A percentile compares a stretch with the other conserved stretches of the same genome.
These are phyloP conservation scores for Amphibolis antarctica DNA, from an alignment of 106 monocot genomes.

Conservation along the genomic window DNA sequence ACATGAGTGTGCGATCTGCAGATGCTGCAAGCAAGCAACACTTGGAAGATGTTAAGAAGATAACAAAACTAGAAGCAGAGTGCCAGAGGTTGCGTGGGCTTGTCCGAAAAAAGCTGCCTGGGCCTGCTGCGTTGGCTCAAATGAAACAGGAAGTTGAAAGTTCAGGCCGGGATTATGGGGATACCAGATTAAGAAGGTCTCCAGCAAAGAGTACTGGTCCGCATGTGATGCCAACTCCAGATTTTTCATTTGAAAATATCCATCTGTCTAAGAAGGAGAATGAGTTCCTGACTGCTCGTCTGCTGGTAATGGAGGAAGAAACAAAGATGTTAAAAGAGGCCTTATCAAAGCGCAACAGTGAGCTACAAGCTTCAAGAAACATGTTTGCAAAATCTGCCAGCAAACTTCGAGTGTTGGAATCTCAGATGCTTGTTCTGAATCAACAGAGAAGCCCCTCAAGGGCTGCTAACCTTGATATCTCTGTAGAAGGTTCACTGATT, in stretches of 20 bases:
- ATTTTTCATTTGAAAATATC: slow-evolving; percentile 46
- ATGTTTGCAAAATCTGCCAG: slow-evolving; percentile 55
- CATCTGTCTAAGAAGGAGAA: slow-evolving; percentile 65
- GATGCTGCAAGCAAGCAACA: slow-evolving; percentile 24
- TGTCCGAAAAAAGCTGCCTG: slow-evolving; percentile 90
- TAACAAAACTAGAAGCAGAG: slow-evolving; percentile 35
- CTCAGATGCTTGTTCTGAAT: slow-evolving; percentile 30
- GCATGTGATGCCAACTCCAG: slow-evolving; percentile 20
- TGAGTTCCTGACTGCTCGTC: slow-evolving; percentile 71
- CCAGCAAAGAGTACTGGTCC: slow-evolving; percentile 23
- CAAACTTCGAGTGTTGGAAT: slow-evolving; percentile 63
- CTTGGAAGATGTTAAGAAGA: slow-evolving; percentile 28
- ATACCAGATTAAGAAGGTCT: slow-evolving; percentile 24
- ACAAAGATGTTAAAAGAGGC: slow-evolving; percentile 94
- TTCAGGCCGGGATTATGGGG: slow-evolving; percentile 47
- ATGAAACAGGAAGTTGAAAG: slow-evolving; percentile 92
- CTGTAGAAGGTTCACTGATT: slow-evolving; percentile 27
- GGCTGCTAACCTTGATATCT: slow-evolving; percentile 28
- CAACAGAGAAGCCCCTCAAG: slow-evolving; percentile 33
- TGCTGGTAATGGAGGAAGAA: slow-evolving; percentile 79
- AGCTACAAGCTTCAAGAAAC: slow-evolving; percentile 71
- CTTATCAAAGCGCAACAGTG: slow-evolving; percentile 69
- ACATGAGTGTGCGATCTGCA: slow-evolving; percentile 20
- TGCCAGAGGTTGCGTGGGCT: slow-evolving; percentile 86
- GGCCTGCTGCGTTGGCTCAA: slow-evolving; percentile 94